These are phyloP conservation scores for Creolimax fragrantissima DNA, from an alignment of 78 protist genomes.

Conservation along the genomic window DNA sequence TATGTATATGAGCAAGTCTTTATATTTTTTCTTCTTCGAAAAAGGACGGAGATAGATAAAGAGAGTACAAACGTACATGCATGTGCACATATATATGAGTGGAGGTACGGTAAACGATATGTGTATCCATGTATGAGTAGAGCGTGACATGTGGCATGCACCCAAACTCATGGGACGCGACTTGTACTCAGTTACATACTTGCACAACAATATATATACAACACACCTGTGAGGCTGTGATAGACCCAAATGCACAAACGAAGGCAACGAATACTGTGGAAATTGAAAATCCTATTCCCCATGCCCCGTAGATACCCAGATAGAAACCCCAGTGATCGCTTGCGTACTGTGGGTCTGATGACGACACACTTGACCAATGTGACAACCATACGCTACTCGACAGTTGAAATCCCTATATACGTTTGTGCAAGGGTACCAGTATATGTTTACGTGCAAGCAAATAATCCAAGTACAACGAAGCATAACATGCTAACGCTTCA, in stretches of 20 bases:
- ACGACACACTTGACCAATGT: background rate
- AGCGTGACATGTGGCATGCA: too few species aligned
- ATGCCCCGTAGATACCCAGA: conserved; percentile 19
- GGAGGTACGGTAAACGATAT: too few species aligned
- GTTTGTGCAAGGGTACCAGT: background rate
- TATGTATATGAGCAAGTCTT: background rate
- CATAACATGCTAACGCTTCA: too few species aligned
- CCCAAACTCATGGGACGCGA: too few species aligned
- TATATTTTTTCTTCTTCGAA: background rate
- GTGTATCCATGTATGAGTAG: too few species aligned
- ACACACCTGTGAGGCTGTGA: background rate
- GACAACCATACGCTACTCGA: background rate
- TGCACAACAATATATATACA: background rate
- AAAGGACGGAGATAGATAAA: too few species aligned
- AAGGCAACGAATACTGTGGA: background rate
- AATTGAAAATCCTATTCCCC: background rate
- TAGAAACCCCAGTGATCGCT: background rate
- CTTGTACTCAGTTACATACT: background rate
- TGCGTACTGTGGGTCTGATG: background rate
- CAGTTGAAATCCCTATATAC: background rate
- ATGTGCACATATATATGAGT: background rate
- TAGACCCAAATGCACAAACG: background rate
- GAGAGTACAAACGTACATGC: too few species aligned
- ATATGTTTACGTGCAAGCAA: too few species aligned
- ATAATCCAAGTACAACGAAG: too few species aligned